These are phyloP conservation scores for Paecilomyces fulvus DNA, from an alignment of 2,329 filamentous ascomycete genomes.

Conservation along the genomic window DNA sequence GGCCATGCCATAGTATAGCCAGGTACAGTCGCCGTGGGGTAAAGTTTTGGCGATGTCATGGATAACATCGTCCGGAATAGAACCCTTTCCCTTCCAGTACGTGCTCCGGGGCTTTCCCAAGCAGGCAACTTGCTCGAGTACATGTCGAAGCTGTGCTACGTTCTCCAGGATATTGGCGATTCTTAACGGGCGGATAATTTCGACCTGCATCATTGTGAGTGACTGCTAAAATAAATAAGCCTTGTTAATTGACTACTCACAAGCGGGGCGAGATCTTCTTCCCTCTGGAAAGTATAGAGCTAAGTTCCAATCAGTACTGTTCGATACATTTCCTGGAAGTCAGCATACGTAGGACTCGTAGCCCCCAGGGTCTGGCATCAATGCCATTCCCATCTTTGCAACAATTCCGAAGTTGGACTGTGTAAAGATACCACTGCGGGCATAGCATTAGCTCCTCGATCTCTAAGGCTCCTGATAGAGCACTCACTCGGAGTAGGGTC, in stretches of 20 bases:
- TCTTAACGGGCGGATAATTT: conserved; percentile 42
- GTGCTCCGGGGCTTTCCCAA: conserved; percentile 23
- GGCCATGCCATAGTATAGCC: conserved; percentile 28
- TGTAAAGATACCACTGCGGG: conserved; percentile 8
- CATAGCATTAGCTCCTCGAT: neutral
- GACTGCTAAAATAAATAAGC: neutral
- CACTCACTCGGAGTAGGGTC: conserved; percentile 5
- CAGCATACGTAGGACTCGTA: conserved; percentile 4
- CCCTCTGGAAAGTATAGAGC: conserved; percentile 9
- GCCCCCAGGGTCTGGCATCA: conserved; percentile 10
- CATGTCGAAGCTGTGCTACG: conserved; percentile 17
- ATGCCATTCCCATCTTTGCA: conserved; percentile 15
- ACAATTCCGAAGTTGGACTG: conserved; percentile 14
- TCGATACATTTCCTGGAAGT: neutral
- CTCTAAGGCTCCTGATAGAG: neutral
- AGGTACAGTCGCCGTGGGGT: conserved; percentile 27
- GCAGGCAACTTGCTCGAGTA: conserved; percentile 29
- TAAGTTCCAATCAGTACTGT: neutral
- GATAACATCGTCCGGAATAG: conserved; percentile 25
- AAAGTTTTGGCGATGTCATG: conserved; percentile 19
- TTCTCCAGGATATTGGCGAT: conserved; percentile 27
- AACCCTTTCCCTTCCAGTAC: conserved; percentile 22
- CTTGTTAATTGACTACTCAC: neutral
- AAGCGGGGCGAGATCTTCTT: conserved; percentile 7
- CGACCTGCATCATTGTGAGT: conserved; percentile 19